Conservation (phyloP, 179 eudicot genomes). For the Beta corolliflora region DNA sequence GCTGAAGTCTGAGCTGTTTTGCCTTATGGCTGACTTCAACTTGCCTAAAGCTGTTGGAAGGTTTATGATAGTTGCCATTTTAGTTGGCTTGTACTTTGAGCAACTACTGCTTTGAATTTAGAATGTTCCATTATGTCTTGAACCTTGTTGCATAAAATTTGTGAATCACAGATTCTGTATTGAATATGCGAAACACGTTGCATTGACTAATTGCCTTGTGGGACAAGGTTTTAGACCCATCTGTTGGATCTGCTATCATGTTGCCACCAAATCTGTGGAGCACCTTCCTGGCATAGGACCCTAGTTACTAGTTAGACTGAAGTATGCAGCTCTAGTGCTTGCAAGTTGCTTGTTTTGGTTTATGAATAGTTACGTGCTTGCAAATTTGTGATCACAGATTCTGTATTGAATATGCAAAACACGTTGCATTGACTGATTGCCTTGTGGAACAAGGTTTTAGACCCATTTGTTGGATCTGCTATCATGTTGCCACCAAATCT, state of each 20-base stretch:
- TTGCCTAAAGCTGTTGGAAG: too few species aligned
- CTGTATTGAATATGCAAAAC: too few species aligned
- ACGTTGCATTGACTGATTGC: too few species aligned
- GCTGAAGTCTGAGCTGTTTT: neutral
- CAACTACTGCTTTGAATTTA: neutral
- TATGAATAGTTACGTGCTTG: too few species aligned
- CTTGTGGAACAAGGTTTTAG: too few species aligned
- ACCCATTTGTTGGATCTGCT: too few species aligned
- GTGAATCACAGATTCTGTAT: neutral
- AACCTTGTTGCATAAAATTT: too few species aligned
- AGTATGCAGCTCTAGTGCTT: too few species aligned
- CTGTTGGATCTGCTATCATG: neutral
- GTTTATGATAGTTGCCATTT: neutral
- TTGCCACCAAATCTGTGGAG: neutral
- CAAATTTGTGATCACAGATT: too few species aligned
- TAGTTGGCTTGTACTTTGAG: neutral
- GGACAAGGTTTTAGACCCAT: neutral
- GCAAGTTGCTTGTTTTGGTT: too few species aligned
- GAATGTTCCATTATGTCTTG: neutral
- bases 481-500: neutral
- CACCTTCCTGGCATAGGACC: neutral
- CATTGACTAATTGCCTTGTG: neutral
- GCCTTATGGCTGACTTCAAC: neutral
- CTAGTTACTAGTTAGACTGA: neutral
- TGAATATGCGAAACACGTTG: neutral